A percentile compares a stretch with the other conserved stretches of the same genome.
phyloP scores from a whole-genome alignment of 495 filamentous ascomycete species.

The Trichoderma parareesei region DNA sequence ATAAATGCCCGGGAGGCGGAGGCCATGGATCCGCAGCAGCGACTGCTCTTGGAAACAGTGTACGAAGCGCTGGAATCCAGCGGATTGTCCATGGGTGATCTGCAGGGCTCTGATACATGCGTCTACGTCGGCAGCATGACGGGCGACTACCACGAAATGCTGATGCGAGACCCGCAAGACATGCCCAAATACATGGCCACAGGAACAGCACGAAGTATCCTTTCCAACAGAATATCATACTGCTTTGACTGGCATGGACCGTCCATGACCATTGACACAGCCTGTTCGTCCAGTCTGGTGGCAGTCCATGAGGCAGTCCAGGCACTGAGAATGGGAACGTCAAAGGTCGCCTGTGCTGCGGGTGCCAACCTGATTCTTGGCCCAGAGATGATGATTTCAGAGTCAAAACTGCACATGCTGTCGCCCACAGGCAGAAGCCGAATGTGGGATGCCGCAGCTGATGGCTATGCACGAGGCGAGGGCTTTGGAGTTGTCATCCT shows the following conservation, averaged over 20 bases:
- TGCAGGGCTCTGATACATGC: constrained; percentile 30
- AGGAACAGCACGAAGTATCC: constrained; percentile 40
- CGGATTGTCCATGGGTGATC: constrained; percentile 28
- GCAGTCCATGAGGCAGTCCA: constrained; percentile 44
- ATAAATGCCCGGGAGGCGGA: constrained; percentile 49
- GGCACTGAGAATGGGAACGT: constrained; percentile 42
- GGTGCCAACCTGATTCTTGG: constrained; percentile 30
- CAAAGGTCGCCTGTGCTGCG: constrained; percentile 37
- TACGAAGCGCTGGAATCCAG: constrained; percentile 53
- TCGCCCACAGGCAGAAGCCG: constrained; percentile 26
- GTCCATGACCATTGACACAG: constrained; percentile 51
- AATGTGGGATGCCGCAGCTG: constrained; percentile 43
- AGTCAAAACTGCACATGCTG: constrained; percentile 22
- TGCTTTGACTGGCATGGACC: constrained; percentile 51
- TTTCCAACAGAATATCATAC: constrained; percentile 49
- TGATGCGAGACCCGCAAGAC: constrained; percentile 26
- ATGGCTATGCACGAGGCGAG: constrained; percentile 59
- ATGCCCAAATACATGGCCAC: constrained; percentile 37
- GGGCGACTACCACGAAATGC: constrained; percentile 34
- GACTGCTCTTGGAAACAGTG: constrained; percentile 48
- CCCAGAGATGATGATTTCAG: constrained; percentile 24
- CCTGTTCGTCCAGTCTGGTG: constrained; percentile 46
- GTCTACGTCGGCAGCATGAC: constrained; percentile 40
- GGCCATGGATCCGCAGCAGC: constrained; percentile 37
- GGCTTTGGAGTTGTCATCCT: constrained; percentile 47